Conservation (phyloP, 805 yeast species). For the Komagataella pastoris region DNA sequence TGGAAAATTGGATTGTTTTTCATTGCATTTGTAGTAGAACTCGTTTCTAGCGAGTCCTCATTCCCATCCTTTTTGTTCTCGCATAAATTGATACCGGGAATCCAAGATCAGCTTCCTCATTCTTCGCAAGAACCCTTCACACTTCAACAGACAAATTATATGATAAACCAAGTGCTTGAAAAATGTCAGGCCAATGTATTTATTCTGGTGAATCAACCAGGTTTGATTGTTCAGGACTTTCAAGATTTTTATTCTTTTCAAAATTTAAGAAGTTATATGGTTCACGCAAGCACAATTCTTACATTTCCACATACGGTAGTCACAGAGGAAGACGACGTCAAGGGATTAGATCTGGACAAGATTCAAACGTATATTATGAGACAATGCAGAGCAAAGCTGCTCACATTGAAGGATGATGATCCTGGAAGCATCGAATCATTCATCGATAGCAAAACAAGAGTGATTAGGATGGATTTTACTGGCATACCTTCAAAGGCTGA, state of each 20-base stretch:
- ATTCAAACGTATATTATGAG: slow-evolving; percentile 27
- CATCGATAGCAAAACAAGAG: slow-evolving; percentile 48
- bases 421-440: slow-evolving; percentile 37
- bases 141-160: slow-evolving; percentile 9
- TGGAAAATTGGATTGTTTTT: background rate
- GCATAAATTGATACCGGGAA: slow-evolving; percentile 14
- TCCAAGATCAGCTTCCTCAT: slow-evolving; percentile 15
- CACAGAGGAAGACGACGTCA: slow-evolving; percentile 7
- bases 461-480: slow-evolving; percentile 46
- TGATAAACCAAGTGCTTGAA: slow-evolving; percentile 11
- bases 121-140: slow-evolving; percentile 17
- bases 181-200: slow-evolving; percentile 45
- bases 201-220: slow-evolving; percentile 41
- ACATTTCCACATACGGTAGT: slow-evolving; percentile 37
- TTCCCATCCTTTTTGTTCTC: slow-evolving; percentile 16
- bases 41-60: background rate
- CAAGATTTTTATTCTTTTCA: slow-evolving; percentile 27
- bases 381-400: slow-evolving; percentile 38
- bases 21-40: background rate
- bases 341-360: slow-evolving; percentile 25
- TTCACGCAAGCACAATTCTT: slow-evolving; percentile 46
- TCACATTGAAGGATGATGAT: slow-evolving; percentile 23
- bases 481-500: slow-evolving; percentile 25
- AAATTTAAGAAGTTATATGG: slow-evolving; percentile 34
- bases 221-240: slow-evolving; percentile 33